Base-by-base conservation (phyloP, 1,139 yeast genomes). In the Candida glucosophila region DNA sequence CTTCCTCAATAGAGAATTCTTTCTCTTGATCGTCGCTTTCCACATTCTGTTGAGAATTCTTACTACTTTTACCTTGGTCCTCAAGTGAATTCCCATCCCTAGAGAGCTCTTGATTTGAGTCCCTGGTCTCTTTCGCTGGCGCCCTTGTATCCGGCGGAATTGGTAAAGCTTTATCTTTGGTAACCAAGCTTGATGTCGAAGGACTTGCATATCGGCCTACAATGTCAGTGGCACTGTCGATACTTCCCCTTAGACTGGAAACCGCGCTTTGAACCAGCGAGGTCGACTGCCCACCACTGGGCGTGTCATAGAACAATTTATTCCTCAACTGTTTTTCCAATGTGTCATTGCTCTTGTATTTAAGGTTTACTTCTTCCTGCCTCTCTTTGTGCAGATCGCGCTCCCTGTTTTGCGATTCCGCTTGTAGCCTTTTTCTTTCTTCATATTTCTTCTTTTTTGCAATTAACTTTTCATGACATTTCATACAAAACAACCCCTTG, bases 401-500 rank as follows among this genome's bases (percentile, higher is more conserved):
- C 19, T 32, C 34, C 12, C 8, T 6, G 7, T 7, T 11, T 10
- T 36, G 41, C 33, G 40, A 44, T 11, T 43, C 34, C n/a, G n/a
- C n/a, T n/a, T n/a, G n/a, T n/a, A n/a, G n/a, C 29, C 53, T 64
- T 48, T 62, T 58, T 40, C 60, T 60, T 28, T 55, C 44, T 40
- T 72, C 77, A 37, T 70, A 67, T 37, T 58, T 60, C 34, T 59
- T 65, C 58, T 78, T 77, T 40, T 75, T 69, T 17, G 77, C 90
- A 51, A 90, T 59, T 32, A 90, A 58, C 42, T 79, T 75, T 44
- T 85, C 92, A 52, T 90, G 97, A 49, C 98, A 90, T 19, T 69
- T 67, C 83, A 90, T 82, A 57, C 98, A 90, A 47, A 88, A 90
- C 19, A 90, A 60, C 1, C 98, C 98, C 45, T 82, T 88, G 23